phyloP scores from a whole-genome alignment of 345 rosid genomes.

The Brassica rapa region DNA sequence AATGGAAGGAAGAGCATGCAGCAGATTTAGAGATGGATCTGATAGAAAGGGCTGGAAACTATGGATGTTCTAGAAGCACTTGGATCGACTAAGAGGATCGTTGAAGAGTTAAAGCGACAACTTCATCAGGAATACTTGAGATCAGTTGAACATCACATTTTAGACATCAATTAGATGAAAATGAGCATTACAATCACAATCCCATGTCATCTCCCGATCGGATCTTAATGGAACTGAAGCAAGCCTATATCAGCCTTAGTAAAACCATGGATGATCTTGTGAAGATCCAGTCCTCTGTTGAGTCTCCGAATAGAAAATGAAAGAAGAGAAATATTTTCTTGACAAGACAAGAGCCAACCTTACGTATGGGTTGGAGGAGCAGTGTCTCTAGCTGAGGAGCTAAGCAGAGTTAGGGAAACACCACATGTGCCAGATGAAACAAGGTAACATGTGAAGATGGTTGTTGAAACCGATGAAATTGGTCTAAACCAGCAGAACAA shows the following conservation, averaged over 20 bases:
- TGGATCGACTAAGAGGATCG: conserved; percentile 77
- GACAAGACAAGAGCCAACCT: conserved; percentile 55
- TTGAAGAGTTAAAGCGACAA: conserved; percentile 83
- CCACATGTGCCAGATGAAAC: conserved; percentile 18
- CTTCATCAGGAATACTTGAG: conserved; percentile 78
- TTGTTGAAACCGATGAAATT: conserved; percentile 33
- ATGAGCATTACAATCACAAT: conserved; percentile 43
- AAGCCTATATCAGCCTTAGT: conserved; percentile 80
- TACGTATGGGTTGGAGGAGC: conserved; percentile 59
- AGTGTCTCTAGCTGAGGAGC: conserved; percentile 41
- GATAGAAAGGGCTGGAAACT: conserved; percentile 85
- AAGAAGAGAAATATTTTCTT: conserved; percentile 64
- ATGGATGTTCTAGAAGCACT: conserved; percentile 92
- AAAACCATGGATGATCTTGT: conserved; percentile 80
- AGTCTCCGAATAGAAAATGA: conserved; percentile 74
- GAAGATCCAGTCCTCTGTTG: conserved; percentile 80
- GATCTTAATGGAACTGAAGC: conserved; percentile 81
- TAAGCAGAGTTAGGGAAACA: background rate
- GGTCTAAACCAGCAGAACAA: conserved; percentile 48
- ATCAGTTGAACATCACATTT: conserved; percentile 51
- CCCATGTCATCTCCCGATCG: conserved; percentile 63
- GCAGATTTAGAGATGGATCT: conserved; percentile 87
- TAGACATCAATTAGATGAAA: too few relatives aligned
- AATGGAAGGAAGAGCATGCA: conserved; percentile 85
- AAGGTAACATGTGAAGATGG: conserved; percentile 53